phyloP scores from a whole-genome alignment of 768 basidiomycete genomes.

The Serendipita sp. region DNA sequence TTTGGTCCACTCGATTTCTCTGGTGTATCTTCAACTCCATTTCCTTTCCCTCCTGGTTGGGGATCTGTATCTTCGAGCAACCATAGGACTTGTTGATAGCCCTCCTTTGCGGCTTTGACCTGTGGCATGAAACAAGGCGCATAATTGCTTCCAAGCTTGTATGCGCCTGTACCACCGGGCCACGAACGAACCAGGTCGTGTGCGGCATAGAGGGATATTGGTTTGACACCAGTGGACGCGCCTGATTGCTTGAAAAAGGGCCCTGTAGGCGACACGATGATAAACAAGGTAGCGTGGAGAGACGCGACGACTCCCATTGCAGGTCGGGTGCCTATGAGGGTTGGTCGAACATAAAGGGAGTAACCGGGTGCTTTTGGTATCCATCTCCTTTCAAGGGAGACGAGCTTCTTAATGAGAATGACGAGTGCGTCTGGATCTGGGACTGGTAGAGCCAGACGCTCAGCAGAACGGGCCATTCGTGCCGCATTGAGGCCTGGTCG shows the following conservation, averaged over 20 bases:
- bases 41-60: constrained; percentile 18
- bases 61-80: constrained; percentile 39
- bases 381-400: constrained; percentile 62
- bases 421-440: constrained; percentile 33
- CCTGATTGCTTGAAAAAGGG: constrained; percentile 27
- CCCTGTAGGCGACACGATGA: constrained; percentile 54
- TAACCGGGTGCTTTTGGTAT: constrained; percentile 58
- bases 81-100: constrained; percentile 71
- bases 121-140: constrained; percentile 46
- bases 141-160: constrained; percentile 53
- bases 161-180: constrained; percentile 59
- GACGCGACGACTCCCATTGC: constrained; percentile 42
- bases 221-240: constrained; percentile 29
- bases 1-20: constrained; percentile 14
- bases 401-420: constrained; percentile 46
- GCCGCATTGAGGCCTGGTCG: constrained; percentile 75
- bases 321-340: constrained; percentile 35
- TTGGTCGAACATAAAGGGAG: constrained; percentile 78
- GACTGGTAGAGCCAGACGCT: constrained; percentile 57
- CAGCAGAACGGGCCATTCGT: constrained; percentile 51
- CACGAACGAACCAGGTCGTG: constrained; percentile 71
- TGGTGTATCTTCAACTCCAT: constrained; percentile 13
- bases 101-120: constrained; percentile 41
- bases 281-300: constrained; percentile 66
- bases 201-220: constrained; percentile 44